Conservation (phyloP, 2,329 filamentous ascomycete species). For the Tympanopsis confertula region DNA sequence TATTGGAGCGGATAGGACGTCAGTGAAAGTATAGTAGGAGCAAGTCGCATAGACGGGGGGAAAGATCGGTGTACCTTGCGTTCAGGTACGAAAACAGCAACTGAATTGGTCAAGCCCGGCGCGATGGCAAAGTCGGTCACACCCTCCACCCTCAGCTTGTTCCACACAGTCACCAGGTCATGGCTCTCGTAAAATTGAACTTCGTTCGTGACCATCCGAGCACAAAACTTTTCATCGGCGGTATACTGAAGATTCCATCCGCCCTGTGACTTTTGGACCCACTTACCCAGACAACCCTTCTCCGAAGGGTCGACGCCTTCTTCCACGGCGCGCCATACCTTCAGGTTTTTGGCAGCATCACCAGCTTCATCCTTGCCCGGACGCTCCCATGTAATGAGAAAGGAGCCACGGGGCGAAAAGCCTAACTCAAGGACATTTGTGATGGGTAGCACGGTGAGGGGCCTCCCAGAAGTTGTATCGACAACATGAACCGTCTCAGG, state of each 20-base stretch:
- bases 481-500: constrained; percentile 70
- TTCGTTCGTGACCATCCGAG: constrained; percentile 88
- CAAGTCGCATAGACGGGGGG: neutral
- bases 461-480: constrained; percentile 65
- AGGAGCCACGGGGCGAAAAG: constrained; percentile 87
- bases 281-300: constrained; percentile 68
- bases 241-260: constrained; percentile 98
- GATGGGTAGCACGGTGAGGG: constrained; percentile 64
- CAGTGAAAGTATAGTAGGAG: no score
- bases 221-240: constrained; percentile 83
- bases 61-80: constrained; percentile 57
- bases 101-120: constrained; percentile 77
- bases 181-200: constrained; percentile 92
- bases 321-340: constrained; percentile 83
- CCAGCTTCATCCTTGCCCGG: constrained; percentile 85
- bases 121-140: constrained; percentile 81
- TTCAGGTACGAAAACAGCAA: constrained; percentile 91
- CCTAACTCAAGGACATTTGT: constrained; percentile 85
- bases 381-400: constrained; percentile 92
- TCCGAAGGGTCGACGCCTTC: constrained; percentile 58
- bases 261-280: constrained; percentile 89
- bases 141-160: constrained; percentile 86
- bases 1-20: constrained; percentile 27
- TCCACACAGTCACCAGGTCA: constrained; percentile 79
- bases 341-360: constrained; percentile 89